phyloP scores from a whole-genome alignment of 2,329 filamentous ascomycete species.

The Alternaria consortialis region DNA sequence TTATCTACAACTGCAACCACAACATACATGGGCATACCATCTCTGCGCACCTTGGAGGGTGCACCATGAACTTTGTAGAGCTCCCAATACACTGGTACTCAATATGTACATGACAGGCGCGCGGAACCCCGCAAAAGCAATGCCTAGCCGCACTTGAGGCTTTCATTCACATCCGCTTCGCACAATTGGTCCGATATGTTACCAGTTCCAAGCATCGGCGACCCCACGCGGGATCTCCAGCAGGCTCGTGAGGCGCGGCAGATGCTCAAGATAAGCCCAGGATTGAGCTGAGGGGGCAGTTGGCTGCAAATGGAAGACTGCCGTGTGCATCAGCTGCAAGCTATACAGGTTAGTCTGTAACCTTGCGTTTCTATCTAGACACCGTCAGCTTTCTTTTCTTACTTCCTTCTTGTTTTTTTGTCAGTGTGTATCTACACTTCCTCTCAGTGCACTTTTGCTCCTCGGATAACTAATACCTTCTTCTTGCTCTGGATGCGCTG shows the following conservation, averaged over 20 bases:
- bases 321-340: slow-evolving; percentile 15
- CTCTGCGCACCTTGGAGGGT: background rate
- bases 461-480: background rate
- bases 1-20: background rate
- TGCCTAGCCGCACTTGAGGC: slow-evolving; percentile 3
- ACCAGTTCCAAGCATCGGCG: background rate
- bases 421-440: background rate
- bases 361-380: slow-evolving; percentile 1
- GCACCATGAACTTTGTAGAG: background rate
- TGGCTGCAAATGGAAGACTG: slow-evolving; percentile 7
- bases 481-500: slow-evolving; percentile 10
- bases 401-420: background rate
- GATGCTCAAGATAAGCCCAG: slow-evolving; percentile 10
- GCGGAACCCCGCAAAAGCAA: slow-evolving; percentile 7
- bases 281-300: background rate
- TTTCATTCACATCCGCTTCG: background rate
- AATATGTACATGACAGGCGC: background rate
- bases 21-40: background rate
- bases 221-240: slow-evolving; percentile 12
- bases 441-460: background rate
- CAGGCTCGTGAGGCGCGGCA: slow-evolving; percentile 6
- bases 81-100: background rate
- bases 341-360: slow-evolving; percentile 14
- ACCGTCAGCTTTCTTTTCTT: slow-evolving; percentile 10
- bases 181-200: slow-evolving; percentile 1